Evolutionary conservation across 2,329 filamentous ascomycete genomes (phyloP).

Genomic region (Fonsecaea pedrosoi): DNA sequence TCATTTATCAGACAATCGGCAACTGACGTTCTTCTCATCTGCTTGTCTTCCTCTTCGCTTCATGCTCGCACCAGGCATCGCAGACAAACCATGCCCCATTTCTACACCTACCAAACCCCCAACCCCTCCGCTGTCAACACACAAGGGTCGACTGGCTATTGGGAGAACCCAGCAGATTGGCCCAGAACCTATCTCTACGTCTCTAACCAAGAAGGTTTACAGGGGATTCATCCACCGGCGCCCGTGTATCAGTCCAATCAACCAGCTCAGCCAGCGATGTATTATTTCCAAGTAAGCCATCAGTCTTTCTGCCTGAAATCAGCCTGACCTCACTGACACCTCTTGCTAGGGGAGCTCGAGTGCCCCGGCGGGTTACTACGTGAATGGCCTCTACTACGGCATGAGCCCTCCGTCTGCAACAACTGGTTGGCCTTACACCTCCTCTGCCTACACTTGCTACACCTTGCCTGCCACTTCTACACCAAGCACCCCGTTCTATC

Average conservation of each 20-base stretch:
- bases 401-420: slow-evolving; percentile 27
- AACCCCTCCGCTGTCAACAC: slow-evolving; percentile 34
- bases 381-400: slow-evolving; percentile 37
- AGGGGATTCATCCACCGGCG: slow-evolving; percentile 40
- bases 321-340: slow-evolving; percentile 18
- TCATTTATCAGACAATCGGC: background rate
- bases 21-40: slow-evolving; percentile 12
- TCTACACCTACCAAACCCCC: slow-evolving; percentile 35
- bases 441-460: slow-evolving; percentile 36
- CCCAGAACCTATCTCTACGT: slow-evolving; percentile 38
- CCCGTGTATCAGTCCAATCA: slow-evolving; percentile 37
- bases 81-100: slow-evolving; percentile 28
- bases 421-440: slow-evolving; percentile 39
- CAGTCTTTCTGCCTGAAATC: background rate
- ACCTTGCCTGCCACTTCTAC: slow-evolving; percentile 30
- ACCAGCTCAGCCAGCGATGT: slow-evolving; percentile 32
- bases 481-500: slow-evolving; percentile 24
- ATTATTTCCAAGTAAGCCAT: slow-evolving; percentile 35
- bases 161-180: slow-evolving; percentile 37
- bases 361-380: slow-evolving; percentile 36
- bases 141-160: slow-evolving; percentile 23
- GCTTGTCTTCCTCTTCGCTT: slow-evolving; percentile 2
- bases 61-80: slow-evolving; percentile 12
- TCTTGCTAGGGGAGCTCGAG: slow-evolving; percentile 30
- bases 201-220: slow-evolving; percentile 33